Evolutionary conservation across 176 grass and related monocot genomes (phyloP), one percentile per base, ranked within the genome.

Genomic region (Oryza punctata): DNA sequence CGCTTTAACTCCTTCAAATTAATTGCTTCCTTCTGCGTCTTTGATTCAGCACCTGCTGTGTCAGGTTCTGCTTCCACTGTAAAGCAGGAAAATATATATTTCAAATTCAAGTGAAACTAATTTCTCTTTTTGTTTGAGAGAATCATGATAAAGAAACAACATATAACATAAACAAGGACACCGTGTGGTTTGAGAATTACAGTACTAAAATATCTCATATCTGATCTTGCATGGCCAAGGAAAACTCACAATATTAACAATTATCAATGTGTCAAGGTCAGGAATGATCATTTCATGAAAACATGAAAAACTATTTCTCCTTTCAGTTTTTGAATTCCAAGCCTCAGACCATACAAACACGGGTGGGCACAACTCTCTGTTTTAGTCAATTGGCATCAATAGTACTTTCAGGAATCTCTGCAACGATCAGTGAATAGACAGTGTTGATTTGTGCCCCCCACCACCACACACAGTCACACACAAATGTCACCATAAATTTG

Each of bases 1-100:
- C 96, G 81, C 87, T 92, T 99, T 47, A 99, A 52, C 85, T 99
- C 96, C 85, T 99, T 99, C 15, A 96, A 67, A 49, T 99, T 85
- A 45, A 99, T 89, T 84, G 93, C 60, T 83, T 94, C 96, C 89
- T 99, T 99, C 57, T 87, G 84, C 15, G 66, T 72, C 82, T 94
- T 99, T 21, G 75, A 76, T 85, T 94, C 96, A 86, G 91, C 81
- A 25, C 79, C 81, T 50, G 65, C 60, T 19, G 75, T 85, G 85
- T 96, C 93, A 84, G 82, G 72, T 70, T 99, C 96, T 40, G 81
- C 73, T 73, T 99, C 93, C 65, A 75, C 91, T 98, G 89, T 30
- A 77, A 88, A 35, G 47, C 21, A 84, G 50, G 60, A 73, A 40
- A 74, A 46, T 14, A 67, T 28, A 86, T 15, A 61, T 73, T 23